Evolutionary conservation across 805 yeast genomes (phyloP), one percentile per base, ranked within the genome.

Genomic region (Starmerella sp.): DNA sequence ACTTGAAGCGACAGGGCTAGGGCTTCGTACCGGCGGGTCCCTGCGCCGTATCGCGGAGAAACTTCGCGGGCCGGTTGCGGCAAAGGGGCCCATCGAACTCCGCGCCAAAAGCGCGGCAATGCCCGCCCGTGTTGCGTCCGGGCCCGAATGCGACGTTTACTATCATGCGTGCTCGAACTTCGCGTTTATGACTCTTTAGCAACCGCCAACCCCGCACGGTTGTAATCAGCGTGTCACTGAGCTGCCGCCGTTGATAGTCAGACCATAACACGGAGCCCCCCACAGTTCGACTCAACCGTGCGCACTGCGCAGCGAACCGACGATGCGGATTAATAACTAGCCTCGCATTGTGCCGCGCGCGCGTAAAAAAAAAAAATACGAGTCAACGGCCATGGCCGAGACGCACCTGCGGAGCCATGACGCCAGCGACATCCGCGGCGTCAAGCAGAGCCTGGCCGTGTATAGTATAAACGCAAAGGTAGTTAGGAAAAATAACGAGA

Each of bases 401-500:
- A 13, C 36, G n/a, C 48, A 46, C 32, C 32, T 46, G 31, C 39
- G 39, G 17, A 32, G 31, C n/a, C 41, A 30, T 5, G 5, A 9
- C 2, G n/a, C 22, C 11, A 22, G 22, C 22, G 35, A 48, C n/a
- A 28, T 48, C 7, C 41, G 51, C 14, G 51, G 28, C 10, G 42
- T 37, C 10, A 37, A 36, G 43, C 30, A 35, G 22, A 36, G 17
- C 42, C 29, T 48, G 35, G 35, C 32, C 5, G 6, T 30, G 43
- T 37, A 37, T 37, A 28, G 6, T 28, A 34, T 46, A 35, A 28
- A 37, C 6, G 43, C 34, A n/a, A 50, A 42, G 41, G 47, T 50
- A 15, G 57, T 45, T 9, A 28, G 28, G 34, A 57, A 57, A 37
- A 37, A 44, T 9, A 44, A 30, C 36, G 22, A 28, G 10, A 48